phyloP scores from a whole-genome alignment of 108 stramenopile species.

The Cyclotella cryptica region DNA sequence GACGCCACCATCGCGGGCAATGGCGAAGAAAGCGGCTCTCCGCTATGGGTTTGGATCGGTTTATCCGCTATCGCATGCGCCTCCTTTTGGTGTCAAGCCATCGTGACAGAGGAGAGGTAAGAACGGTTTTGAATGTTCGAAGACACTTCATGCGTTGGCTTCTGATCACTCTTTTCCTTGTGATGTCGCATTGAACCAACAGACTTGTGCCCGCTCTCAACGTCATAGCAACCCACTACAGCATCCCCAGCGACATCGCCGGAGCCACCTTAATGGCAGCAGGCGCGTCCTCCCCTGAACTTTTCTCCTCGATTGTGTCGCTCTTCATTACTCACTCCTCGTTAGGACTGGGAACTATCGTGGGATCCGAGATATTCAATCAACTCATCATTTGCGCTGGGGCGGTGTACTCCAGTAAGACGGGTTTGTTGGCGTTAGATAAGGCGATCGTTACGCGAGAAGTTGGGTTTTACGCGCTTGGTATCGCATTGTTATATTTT shows the following conservation, averaged over 20 bases:
- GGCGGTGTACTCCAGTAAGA: constrained; percentile 61
- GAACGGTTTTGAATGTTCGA: neutral
- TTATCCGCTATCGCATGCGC: constrained; percentile 9
- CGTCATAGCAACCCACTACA: constrained; percentile 26
- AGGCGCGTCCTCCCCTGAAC: constrained; percentile 80
- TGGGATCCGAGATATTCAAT: constrained; percentile 81
- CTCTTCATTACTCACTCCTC: constrained; percentile 85
- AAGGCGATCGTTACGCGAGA: constrained; percentile 67
- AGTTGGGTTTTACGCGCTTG: constrained; percentile 71
- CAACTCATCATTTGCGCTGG: constrained; percentile 86
- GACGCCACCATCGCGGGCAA: neutral
- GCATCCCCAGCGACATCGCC: constrained; percentile 18
- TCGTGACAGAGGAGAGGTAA: constrained; percentile 17
- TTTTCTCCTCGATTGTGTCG: constrained; percentile 70
- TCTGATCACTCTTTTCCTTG: neutral
- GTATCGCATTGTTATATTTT: constrained; percentile 60
- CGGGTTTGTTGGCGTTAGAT: constrained; percentile 56
- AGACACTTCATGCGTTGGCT: neutral
- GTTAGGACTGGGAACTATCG: constrained; percentile 84
- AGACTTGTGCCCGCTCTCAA: constrained; percentile 24
- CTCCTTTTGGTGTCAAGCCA: constrained; percentile 17
- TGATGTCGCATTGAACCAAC: neutral
- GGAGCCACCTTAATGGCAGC: constrained; percentile 88
- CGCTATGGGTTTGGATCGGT: constrained; percentile 10
- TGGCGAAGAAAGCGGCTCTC: neutral